Evolutionary conservation across 1,284 basidiomycete genomes (phyloP).

Genomic region (Leccinum pachyderme): DNA sequence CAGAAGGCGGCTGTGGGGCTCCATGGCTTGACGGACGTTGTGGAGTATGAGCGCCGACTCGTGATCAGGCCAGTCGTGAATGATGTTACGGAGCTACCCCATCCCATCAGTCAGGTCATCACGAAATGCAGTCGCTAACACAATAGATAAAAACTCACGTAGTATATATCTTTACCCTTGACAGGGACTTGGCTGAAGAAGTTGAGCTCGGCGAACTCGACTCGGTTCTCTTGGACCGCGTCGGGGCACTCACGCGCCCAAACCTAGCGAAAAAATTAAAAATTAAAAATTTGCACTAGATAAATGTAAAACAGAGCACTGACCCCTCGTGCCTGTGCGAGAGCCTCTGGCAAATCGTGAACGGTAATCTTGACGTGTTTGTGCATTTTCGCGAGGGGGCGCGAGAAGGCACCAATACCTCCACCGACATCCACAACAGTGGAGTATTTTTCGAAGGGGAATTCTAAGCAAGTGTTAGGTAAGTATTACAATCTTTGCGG

Average conservation of each 20-base stretch:
- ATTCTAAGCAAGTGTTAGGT: conserved; percentile 15
- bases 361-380: conserved; percentile 30
- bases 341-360: conserved; percentile 29
- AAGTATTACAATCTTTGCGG: neutral
- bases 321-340: conserved; percentile 25
- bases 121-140: neutral
- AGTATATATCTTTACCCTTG: conserved; percentile 31
- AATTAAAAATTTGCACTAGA: neutral
- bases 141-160: conserved; percentile 20
- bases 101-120: neutral
- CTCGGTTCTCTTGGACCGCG: conserved; percentile 22
- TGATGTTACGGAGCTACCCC: conserved; percentile 28
- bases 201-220: conserved; percentile 30
- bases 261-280: conserved; percentile 12
- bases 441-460: conserved; percentile 28
- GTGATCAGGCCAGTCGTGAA: conserved; percentile 33
- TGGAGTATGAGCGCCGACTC: conserved; percentile 25
- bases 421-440: conserved; percentile 35
- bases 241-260: conserved; percentile 27
- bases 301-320: neutral
- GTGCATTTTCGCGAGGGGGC: conserved; percentile 26
- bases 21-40: conserved; percentile 29
- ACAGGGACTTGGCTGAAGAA: conserved; percentile 32
- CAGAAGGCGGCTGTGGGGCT: conserved; percentile 29
- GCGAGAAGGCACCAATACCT: conserved; percentile 32